Base-by-base conservation (phyloP, 371 early-diverging fungal genomes). In the Gilbertella persicaria region DNA sequence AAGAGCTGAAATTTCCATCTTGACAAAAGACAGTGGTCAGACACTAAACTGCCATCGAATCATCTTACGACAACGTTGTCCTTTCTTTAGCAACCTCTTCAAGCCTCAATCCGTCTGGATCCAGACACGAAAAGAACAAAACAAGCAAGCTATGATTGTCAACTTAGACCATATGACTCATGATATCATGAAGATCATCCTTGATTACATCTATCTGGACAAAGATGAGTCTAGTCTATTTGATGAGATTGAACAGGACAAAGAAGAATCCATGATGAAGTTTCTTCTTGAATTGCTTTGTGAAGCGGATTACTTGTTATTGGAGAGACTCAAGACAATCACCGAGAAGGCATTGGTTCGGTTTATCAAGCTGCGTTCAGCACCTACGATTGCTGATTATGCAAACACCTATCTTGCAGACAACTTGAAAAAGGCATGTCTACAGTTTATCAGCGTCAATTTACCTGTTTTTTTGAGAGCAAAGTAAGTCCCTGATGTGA, bases 271-370 rank as follows among this genome's bases (percentile, higher is more conserved):
- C 10, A 78, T 83, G 50, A 44, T 87, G 21, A 62, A 69, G 3
- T 67, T 78, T 47, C 64, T 88, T 13, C 40, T 82, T 16, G 73
- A 80, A 5, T 69, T 87, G 0, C 65, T 91, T 1, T 64, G 73
- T 39, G 78, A 77, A 37, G 83, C 92, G 0, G 82, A 91, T 53
- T 88, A 87, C 51, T 60, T 87, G 7, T 60, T 89, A 20, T 53
- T 89, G 46, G 64, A 75, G 8, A 63, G 78, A 5, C 59, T 91
- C 13, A 88, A 87, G 54, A 61, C 66, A 0, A 60, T 80, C 13
- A 79, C 82, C 39, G 80, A 82, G 43, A 55, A 60, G 2, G 67
- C 82, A 4, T 60, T 89, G 5, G 44, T 73, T 6, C 55, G 60
- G 1, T 73, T 82, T 47, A 66, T 89, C 5, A 76, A 72, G 2